phyloP scores from a whole-genome alignment of 2,329 filamentous ascomycete species.

The Aureobasidium sp. region DNA sequence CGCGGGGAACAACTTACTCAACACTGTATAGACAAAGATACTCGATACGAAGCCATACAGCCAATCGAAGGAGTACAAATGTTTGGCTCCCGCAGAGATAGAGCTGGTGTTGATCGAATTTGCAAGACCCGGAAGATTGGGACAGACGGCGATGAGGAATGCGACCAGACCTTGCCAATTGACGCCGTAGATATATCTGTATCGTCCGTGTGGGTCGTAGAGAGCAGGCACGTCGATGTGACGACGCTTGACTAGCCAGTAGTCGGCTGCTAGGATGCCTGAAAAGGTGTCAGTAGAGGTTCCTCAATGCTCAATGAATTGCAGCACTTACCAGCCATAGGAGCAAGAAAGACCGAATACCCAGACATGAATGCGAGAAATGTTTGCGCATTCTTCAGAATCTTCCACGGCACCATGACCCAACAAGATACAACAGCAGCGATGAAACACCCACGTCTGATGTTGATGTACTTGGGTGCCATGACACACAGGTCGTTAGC shows the following conservation, averaged over 20 bases:
- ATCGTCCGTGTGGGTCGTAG: slow-evolving; percentile 41
- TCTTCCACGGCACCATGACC: slow-evolving; percentile 58
- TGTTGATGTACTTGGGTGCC: slow-evolving; percentile 44
- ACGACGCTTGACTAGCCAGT: slow-evolving; percentile 45
- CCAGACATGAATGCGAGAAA: slow-evolving; percentile 53
- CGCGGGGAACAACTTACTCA: slow-evolving; percentile 21
- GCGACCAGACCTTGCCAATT: slow-evolving; percentile 54
- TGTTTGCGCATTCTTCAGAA: slow-evolving; percentile 48
- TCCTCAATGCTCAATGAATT: background rate
- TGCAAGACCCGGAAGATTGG: slow-evolving; percentile 44
- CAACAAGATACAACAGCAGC: slow-evolving; percentile 40
- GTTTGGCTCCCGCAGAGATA: slow-evolving; percentile 12
- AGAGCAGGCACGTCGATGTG: slow-evolving; percentile 38
- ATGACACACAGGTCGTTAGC: slow-evolving; percentile 46
- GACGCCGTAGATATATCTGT: slow-evolving; percentile 43
- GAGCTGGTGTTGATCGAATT: slow-evolving; percentile 14
- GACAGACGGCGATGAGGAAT: slow-evolving; percentile 48
- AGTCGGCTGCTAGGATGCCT: slow-evolving; percentile 49
- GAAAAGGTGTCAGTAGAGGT: background rate
- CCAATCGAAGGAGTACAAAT: slow-evolving; percentile 49
- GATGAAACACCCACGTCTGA: slow-evolving; percentile 33
- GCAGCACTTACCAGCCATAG: slow-evolving; percentile 41
- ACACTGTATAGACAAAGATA: slow-evolving; percentile 44
- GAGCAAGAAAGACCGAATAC: slow-evolving; percentile 55
- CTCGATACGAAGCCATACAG: slow-evolving; percentile 50